phyloP scores from a whole-genome alignment of 192 early-diverging fungal species.

The Backusella tarrabulga region DNA sequence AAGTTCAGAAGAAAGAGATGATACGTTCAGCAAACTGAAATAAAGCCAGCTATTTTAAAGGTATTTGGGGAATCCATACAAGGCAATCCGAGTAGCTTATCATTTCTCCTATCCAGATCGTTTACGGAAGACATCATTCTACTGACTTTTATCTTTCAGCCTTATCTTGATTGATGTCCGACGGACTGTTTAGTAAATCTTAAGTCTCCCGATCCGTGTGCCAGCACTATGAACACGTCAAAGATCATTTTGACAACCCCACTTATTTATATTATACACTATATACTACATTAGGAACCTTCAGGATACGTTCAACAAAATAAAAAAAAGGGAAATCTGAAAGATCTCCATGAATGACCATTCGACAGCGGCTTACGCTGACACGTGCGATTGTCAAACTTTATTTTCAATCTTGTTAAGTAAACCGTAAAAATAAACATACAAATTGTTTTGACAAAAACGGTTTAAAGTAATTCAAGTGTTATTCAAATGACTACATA shows the following conservation, averaged over 20 bases:
- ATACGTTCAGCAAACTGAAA: neutral
- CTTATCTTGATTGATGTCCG: neutral
- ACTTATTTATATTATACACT: neutral
- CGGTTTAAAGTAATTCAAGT: neutral
- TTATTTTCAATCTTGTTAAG: neutral
- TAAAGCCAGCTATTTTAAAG: neutral
- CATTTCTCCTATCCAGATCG: conserved; percentile 7
- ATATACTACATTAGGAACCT: neutral
- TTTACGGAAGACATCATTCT: conserved; percentile 1
- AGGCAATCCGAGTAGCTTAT: conserved; percentile 2
- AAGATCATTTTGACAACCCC: neutral
- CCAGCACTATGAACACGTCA: neutral
- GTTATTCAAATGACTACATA: neutral
- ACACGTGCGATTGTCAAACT: conserved; percentile 4
- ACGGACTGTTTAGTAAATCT: conserved; percentile 1
- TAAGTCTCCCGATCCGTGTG: neutral
- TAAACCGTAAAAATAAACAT: neutral
- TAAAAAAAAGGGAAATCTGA: conserved; percentile 3
- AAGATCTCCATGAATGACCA: neutral
- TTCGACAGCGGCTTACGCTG: neutral
- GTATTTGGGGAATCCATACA: conserved; percentile 6
- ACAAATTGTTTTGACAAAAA: neutral
- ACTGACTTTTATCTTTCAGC: conserved; percentile 5
- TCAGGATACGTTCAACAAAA: neutral
- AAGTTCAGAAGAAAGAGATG: neutral